Conservation (phyloP, 495 filamentous ascomycete genomes). For the Tuber indicum region DNA sequence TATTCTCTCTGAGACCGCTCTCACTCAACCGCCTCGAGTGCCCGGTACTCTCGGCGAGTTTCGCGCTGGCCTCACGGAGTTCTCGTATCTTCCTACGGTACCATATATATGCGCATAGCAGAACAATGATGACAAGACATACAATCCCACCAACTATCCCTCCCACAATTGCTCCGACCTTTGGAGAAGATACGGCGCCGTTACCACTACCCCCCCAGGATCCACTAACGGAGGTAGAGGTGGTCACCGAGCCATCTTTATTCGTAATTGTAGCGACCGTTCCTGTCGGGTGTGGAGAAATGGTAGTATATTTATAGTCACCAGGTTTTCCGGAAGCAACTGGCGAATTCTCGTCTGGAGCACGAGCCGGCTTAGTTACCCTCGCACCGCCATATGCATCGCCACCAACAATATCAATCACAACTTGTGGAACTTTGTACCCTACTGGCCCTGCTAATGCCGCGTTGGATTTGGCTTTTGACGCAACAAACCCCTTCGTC, state of each 20-base stretch:
- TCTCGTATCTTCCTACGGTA: conserved; percentile 44
- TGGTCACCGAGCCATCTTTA: conserved; percentile 53
- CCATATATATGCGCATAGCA: conserved; percentile 42
- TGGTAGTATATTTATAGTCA: conserved; percentile 52
- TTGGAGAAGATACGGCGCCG: conserved; percentile 41
- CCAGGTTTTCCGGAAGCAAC: conserved; percentile 60
- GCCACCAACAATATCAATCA: conserved; percentile 61
- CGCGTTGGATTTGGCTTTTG: conserved; percentile 38
- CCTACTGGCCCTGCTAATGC: not conserved
- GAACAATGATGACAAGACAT: conserved; percentile 53
- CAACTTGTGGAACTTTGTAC: conserved; percentile 57
- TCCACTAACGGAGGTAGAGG: conserved; percentile 43
- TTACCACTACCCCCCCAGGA: conserved; percentile 19
- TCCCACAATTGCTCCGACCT: conserved; percentile 57
- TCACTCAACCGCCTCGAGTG: conserved; percentile 55
- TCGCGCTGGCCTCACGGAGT: conserved; percentile 62
- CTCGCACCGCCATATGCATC: conserved; percentile 57
- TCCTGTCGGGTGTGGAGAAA: conserved; percentile 47
- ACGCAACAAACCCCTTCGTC: conserved; percentile 54
- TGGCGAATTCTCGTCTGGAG: conserved; percentile 58
- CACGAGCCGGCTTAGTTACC: conserved; percentile 57
- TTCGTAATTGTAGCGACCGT: conserved; percentile 60
- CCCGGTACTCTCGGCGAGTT: conserved; percentile 55
- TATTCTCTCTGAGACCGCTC: conserved; percentile 36
- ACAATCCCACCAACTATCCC: conserved; percentile 58